Percentiles rank a stretch among this genome's conserved stretches.
These are phyloP conservation scores for Trichomonas gallinae DNA, from an alignment of 208 protist species.

Conservation along the genomic window DNA sequence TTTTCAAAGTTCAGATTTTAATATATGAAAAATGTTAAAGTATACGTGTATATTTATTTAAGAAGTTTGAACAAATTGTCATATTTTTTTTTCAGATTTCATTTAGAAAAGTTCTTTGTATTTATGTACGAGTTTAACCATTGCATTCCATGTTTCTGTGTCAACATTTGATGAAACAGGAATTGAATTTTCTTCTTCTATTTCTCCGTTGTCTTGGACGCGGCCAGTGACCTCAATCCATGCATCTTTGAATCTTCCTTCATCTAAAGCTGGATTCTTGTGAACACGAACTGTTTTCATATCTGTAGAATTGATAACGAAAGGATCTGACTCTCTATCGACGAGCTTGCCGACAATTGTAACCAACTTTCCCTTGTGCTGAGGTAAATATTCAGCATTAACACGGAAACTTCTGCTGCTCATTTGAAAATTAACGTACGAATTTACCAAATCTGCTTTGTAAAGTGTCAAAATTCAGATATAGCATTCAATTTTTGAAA, in stretches of 20 bases:
- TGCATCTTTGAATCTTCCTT: neutral
- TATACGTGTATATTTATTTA: no score
- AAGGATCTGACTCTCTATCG: neutral
- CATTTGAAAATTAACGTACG: no score
- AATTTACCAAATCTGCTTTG: no score
- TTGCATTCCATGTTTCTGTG: neutral
- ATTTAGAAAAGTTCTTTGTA: neutral
- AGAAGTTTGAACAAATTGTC: no score
- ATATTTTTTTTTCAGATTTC: no score
- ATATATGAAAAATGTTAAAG: no score
- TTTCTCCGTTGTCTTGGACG: neutral
- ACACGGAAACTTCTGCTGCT: neutral
- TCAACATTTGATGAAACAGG: neutral
- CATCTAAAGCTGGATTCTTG: neutral
- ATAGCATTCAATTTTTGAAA: no score
- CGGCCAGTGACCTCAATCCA: neutral
- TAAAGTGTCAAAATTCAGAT: no score
- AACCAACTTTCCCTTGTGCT: neutral
- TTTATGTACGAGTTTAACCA: neutral
- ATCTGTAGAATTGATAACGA: neutral
- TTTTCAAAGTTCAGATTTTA: no score
- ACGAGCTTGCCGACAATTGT: neutral
- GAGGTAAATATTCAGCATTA: neutral
- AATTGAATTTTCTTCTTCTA: neutral
- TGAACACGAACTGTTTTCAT: neutral